Percentiles rank a stretch among this genome's conserved stretches.
Evolutionary conservation across 257 asterid species (phyloP).

Genomic region (Ilex asprella): DNA sequence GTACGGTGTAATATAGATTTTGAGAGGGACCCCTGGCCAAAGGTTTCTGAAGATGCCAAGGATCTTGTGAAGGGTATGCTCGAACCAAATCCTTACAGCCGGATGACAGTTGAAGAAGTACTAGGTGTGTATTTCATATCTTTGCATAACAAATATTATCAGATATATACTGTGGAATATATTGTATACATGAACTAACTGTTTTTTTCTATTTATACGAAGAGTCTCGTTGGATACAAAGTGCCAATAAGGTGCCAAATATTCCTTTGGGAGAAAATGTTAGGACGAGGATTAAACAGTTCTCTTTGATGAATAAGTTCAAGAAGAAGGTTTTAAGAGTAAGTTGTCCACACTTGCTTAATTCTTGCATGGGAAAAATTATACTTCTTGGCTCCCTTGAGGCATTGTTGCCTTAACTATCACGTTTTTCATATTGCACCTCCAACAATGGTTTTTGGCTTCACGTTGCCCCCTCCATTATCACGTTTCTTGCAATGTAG

Average conservation of each 20-base stretch:
- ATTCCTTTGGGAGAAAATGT: conserved; percentile 68
- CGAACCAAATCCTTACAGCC: conserved; percentile 49
- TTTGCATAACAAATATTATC: background rate
- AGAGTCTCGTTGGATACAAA: conserved; percentile 71
- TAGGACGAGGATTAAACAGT: conserved; percentile 66
- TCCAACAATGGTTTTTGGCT: no score
- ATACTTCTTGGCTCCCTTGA: no score
- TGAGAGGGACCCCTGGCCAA: conserved; percentile 82
- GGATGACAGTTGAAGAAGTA: conserved; percentile 61
- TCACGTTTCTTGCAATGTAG: no score
- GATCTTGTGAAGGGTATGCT: conserved; percentile 73
- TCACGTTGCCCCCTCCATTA: no score
- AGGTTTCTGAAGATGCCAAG: conserved; percentile 60
- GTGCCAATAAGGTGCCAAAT: conserved; percentile 54
- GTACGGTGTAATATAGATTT: conserved; percentile 58
- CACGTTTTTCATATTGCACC: no score
- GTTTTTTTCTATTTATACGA: background rate
- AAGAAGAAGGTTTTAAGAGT: conserved; percentile 80
- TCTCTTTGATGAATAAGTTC: conserved; percentile 83
- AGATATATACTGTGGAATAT: background rate
- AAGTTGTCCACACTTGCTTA: conserved; percentile 14
- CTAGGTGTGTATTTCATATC: conserved; percentile 34
- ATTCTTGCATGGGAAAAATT: no score
- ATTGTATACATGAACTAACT: background rate
- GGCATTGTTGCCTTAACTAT: no score